Conservation (phyloP, 1,139 yeast genomes). For the Citeromyces siamensis region DNA sequence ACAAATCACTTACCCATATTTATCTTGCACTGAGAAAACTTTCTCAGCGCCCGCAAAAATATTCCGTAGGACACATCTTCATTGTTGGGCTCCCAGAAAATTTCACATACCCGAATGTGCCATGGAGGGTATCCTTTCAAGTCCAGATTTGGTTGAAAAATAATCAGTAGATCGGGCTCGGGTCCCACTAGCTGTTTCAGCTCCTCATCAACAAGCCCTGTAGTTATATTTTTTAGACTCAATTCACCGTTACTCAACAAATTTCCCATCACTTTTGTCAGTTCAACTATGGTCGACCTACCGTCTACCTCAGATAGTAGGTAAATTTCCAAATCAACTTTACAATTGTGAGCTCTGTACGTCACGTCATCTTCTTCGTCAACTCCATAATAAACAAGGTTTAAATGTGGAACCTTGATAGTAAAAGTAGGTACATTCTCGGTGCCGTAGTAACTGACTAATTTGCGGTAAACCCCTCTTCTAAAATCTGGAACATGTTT, state of each 20-base stretch:
- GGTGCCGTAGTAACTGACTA: conserved; percentile 67
- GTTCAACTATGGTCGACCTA: conserved; percentile 76
- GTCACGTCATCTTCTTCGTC: conserved; percentile 18
- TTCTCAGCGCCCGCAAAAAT: conserved; percentile 72
- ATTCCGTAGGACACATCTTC: conserved; percentile 73
- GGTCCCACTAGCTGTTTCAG: conserved; percentile 65
- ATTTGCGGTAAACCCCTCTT: conserved; percentile 43
- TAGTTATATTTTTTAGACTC: conserved; percentile 53
- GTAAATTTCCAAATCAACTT: conserved; percentile 45
- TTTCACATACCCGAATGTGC: conserved; percentile 86
- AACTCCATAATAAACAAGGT: conserved; percentile 31
- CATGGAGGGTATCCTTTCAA: conserved; percentile 97
- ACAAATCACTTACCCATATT: conserved; percentile 79
- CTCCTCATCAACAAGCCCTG: conserved; percentile 66
- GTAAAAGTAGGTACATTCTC: conserved; percentile 50
- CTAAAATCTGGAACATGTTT: conserved; percentile 43
- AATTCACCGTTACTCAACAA: conserved; percentile 54
- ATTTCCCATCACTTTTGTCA: conserved; percentile 79
- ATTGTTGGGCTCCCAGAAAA: conserved; percentile 84
- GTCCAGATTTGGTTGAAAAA: conserved; percentile 79
- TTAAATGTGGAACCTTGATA: conserved; percentile 51
- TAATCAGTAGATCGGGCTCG: conserved; percentile 81
- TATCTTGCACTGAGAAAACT: conserved; percentile 68
- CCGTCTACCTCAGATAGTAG: conserved; percentile 76
- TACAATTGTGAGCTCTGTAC: conserved; percentile 10